phyloP scores from a whole-genome alignment of 140 eudicot genomes.

The Ambrosia hybrid region DNA sequence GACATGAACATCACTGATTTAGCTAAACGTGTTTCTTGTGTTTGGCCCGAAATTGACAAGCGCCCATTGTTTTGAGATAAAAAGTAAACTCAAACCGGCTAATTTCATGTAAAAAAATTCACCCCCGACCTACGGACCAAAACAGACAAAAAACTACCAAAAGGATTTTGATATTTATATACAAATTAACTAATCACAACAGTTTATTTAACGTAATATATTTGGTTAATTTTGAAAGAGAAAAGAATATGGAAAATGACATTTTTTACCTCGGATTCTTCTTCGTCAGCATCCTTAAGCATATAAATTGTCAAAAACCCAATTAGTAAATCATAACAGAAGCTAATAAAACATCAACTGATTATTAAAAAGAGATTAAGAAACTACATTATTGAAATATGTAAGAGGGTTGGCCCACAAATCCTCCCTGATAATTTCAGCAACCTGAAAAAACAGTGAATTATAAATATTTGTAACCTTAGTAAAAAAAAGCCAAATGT shows the following conservation, averaged over 20 bases:
- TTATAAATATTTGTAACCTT: not conserved
- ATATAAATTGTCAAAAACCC: not conserved
- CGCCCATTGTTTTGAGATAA: no score
- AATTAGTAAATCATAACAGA: constrained; percentile 16
- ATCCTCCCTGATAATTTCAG: constrained; percentile 92
- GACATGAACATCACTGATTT: no score
- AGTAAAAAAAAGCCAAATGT: not conserved
- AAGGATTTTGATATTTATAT: no score
- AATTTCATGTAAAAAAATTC: no score
- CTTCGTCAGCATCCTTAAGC: constrained; percentile 77
- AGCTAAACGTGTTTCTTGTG: no score
- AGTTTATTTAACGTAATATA: no score
- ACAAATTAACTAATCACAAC: no score
- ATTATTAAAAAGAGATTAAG: not conserved
- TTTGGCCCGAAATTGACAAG: no score
- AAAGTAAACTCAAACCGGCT: no score
- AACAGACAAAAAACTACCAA: no score
- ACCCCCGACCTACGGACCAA: no score
- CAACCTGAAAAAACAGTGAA: constrained; percentile 51
- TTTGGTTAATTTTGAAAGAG: no score
- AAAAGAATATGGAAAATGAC: not conserved
- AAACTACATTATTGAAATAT: constrained; percentile 69
- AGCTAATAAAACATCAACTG: not conserved
- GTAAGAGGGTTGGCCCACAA: constrained; percentile 93
- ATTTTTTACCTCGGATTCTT: constrained; percentile 57